These are phyloP conservation scores for Emydomyces testavorans DNA, from an alignment of 2,329 filamentous ascomycete species.

Conservation along the genomic window DNA sequence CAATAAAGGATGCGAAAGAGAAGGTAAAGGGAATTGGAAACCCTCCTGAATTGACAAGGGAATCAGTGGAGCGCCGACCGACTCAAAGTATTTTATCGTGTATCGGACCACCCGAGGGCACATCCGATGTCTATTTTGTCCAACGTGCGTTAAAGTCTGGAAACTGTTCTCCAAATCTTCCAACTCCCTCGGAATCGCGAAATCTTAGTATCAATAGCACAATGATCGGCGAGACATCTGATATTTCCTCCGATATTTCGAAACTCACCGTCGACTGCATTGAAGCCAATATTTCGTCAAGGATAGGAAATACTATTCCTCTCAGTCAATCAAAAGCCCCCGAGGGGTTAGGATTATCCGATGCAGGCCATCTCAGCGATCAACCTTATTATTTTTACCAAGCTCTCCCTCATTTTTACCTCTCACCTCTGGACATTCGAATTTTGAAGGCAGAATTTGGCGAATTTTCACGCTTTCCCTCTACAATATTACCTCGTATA, in stretches of 20 bases:
- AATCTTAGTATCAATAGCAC: not conserved
- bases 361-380: slow-evolving; percentile 39
- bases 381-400: slow-evolving; percentile 74
- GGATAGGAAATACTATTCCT: not conserved
- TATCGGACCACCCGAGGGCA: slow-evolving; percentile 36
- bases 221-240: slow-evolving; percentile 3
- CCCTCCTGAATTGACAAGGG: slow-evolving; percentile 44
- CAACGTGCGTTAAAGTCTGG: slow-evolving; percentile 39
- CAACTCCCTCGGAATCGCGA: slow-evolving; percentile 12
- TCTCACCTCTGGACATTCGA: slow-evolving; percentile 81
- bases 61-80: slow-evolving; percentile 37
- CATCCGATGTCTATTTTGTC: slow-evolving; percentile 42
- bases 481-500: slow-evolving; percentile 72
- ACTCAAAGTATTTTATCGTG: slow-evolving; percentile 34
- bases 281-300: not conserved
- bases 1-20: slow-evolving; percentile 64
- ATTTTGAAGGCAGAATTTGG: slow-evolving; percentile 85
- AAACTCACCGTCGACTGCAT: slow-evolving; percentile 10
- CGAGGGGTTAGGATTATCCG: slow-evolving; percentile 23
- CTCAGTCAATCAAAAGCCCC: slow-evolving; percentile 10
- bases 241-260: slow-evolving; percentile 13
- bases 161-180: slow-evolving; percentile 27
- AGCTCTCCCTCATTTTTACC: slow-evolving; percentile 73
- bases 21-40: slow-evolving; percentile 58
- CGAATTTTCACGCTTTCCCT: slow-evolving; percentile 68